Evolutionary conservation across 176 grass and related monocot genomes (phyloP), one percentile per base, ranked within the genome.

Genomic region (Lolium perenne): DNA sequence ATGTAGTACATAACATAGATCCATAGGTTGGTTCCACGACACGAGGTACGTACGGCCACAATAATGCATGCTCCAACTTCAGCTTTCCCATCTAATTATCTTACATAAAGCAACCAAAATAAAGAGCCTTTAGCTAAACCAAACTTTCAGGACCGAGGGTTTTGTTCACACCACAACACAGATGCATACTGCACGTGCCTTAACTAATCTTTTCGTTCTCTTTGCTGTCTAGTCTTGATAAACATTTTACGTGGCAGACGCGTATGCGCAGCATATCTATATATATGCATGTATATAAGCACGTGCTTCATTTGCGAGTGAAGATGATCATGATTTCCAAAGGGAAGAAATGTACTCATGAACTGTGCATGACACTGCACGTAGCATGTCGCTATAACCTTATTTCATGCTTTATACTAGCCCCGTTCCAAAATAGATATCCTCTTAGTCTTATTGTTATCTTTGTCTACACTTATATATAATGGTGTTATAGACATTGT

Each of bases 1-100:
- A 73, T 73, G 69, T 46, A 70, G 69, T 46, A 70, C 29, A 18
- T 43, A 43, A 60, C n/a, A 61, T 61, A 22, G n/a, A 61, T 70
- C 10, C 14, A 71, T 46, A 22, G 41, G 70, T 25, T 74, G 71
- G 46, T 8, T 50, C 45, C 21, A 50, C 22, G 66, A 70, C 38
- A 41, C 1, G 71, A 1, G 21, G n/a, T 73, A 73, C 21, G 71
- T 23, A 25, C 21, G 71, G 13, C 46, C 21, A 16, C 47, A 53
- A 51, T 51, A 75, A 75, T 75, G 72, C 47, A 8, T 9, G 22
- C 72, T 74, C 45, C n/a, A 14, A 1, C 71, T 47, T 51, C 22
- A 32, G 25, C 71, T 8, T 75, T 10, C 13, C 21, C n/a, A 48
- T n/a, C 25, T 49, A 1, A 6, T 74, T 74, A 9, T 8, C 48